Evolutionary conservation across 805 yeast species (phyloP), one percentile per base, ranked within the genome.

Genomic region (Isabelozyma heimii): DNA sequence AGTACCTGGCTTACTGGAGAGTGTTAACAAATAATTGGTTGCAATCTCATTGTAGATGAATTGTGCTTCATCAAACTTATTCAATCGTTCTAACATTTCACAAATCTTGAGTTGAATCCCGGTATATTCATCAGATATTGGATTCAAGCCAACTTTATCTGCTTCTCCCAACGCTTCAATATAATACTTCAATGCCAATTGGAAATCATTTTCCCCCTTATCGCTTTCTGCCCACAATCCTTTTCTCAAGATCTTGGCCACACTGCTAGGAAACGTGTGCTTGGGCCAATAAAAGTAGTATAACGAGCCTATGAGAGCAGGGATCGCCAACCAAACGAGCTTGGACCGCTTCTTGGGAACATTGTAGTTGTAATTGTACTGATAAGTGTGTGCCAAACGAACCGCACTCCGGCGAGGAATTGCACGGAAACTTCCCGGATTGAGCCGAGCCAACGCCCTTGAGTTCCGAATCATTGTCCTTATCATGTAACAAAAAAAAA

Each of bases 81-180:
- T 77, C 56, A 90, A 65, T 39, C 84, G 75, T 59, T 89, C 96
- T 61, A 82, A 88, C 90, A 90, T 86, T 59, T 91, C 96, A 9
- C 87, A 96, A 35, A 89, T 72, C 59, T 91, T 89, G 63, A 92
- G 73, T 60, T 91, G 96, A 46, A 92, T 81, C 0, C 97, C 97
- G 0, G 97, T 91, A 64, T 88, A 91, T 59, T 88, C 92, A 59
- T 89, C 94, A 48, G 82, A 75, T 30, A 87, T 57, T 9, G 77
- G 78, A 52, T 81, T 79, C 69, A 89, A 63, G 0, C 75, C 76
- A 42, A 82, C 67, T 26, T 75, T 70, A 37, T 83, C 77, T 38
- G 90, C 85, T 52, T 80, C 77, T 27, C 81, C 75, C 26, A 91
- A 68, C 0, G 96, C 96, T 53, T 85, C 85, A 41, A 89, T 76